phyloP scores from a whole-genome alignment of 371 early-diverging fungal genomes.

The Rhizomucor pusillus region DNA sequence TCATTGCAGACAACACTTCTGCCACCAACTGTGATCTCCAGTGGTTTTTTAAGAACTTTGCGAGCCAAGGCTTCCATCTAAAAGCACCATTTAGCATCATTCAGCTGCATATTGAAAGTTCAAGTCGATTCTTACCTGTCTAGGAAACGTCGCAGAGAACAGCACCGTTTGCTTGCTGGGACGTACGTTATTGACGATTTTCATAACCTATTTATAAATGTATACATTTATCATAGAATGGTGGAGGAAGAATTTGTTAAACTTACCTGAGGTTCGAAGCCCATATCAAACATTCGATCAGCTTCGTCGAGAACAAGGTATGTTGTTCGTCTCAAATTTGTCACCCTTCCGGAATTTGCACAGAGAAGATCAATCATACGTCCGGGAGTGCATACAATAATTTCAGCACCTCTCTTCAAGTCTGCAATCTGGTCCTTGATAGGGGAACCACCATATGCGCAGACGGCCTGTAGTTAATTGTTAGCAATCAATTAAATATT shows the following conservation, averaged over 20 bases:
- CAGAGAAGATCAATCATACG: conserved; percentile 98
- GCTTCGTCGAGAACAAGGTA: conserved; percentile 99
- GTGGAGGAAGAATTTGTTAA: background rate
- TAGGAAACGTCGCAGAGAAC: conserved; percentile 97
- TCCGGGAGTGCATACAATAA: conserved; percentile 99
- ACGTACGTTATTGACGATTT: conserved; percentile 95
- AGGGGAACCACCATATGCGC: conserved; percentile 98
- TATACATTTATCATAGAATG: background rate
- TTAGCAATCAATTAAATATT: conserved; percentile 4
- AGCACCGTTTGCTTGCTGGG: conserved; percentile 90
- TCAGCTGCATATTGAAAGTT: background rate
- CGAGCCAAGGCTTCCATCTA: conserved; percentile 96
- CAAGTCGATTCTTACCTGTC: conserved; percentile 53
- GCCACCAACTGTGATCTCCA: conserved; percentile 95
- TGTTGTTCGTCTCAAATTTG: conserved; percentile 90
- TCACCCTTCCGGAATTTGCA: conserved; percentile 95
- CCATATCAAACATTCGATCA: conserved; percentile 98
- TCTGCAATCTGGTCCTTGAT: conserved; percentile 98
- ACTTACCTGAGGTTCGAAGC: conserved; percentile 94
- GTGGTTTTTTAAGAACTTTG: conserved; percentile 83
- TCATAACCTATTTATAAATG: conserved; percentile 68
- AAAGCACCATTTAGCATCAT: background rate
- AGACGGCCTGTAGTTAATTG: conserved; percentile 64
- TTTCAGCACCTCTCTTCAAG: conserved; percentile 96
- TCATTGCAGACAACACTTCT: conserved; percentile 87